Base-by-base conservation (phyloP, 495 filamentous ascomycete genomes). In the Geoglossum glabrum region DNA sequence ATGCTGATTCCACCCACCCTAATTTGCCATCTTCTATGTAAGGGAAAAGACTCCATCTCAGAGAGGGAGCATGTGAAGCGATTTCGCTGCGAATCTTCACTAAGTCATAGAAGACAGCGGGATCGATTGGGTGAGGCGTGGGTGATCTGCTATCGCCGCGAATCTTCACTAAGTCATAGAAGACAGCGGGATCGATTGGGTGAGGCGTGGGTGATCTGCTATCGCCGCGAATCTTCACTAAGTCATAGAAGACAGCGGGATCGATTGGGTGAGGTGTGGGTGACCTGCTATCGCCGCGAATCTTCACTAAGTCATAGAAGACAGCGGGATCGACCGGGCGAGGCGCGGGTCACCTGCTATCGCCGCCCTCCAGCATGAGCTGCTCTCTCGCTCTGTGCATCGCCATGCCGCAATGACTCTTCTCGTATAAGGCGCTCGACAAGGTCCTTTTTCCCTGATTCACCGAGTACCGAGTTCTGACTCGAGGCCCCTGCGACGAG, bases 401-500 rank as follows among this genome's bases (percentile, higher is more conserved):
- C n/a, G 25, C 26, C 6, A 10, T 25, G 34, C 26, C 56, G 56
- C 56, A 31, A 28, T 11, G 43, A 27, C 28, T 59, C 55, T 23
- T 40, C 33, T 25, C 23, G 26, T 26, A 57, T 50, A 23, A 57
- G 15, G 11, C 40, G 33, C 34, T 57, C 55, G 15, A 57, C 55
- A 17, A 57, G 55, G 10, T 57, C 55, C 5, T 21, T 57, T 23
- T 57, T 34, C 21, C 33, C 55, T 2, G 52, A 33, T 34, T 47
- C 40, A 8, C 55, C 31, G 21, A 57, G 25, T 8, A 40, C 31
- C 6, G 33, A 15, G 27, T n/a, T 46, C n/a, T 21, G 33, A 11
- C n/a, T 36, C 7, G 30, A 23, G 26, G 66, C 61, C 9, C 75
- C 72, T 4, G 71, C 67, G 43, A 71, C 67, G 13, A 84, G 62